Base-by-base conservation (phyloP, 2,329 filamentous ascomycete genomes). In the Ophiocordyceps camponoti-rufipedis region DNA sequence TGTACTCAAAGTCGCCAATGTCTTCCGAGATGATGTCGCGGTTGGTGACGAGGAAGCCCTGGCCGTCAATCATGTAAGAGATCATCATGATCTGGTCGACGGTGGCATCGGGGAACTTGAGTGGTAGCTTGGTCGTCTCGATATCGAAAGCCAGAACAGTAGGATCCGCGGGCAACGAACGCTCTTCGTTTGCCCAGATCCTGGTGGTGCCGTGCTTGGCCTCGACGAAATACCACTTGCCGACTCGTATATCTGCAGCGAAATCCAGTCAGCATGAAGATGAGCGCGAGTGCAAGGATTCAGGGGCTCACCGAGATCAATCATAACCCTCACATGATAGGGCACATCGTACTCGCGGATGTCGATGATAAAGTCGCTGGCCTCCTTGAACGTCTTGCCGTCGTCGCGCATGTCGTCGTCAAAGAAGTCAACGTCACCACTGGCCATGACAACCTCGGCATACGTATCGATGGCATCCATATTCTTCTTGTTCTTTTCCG, bases 21-120 rank as follows among this genome's bases (percentile, higher is more conserved):
- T 98, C 88, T 62, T 98, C 89, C 0, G 89, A 94, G 10, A 98
- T 87, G 49, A 98, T 94, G 59, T 96, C 88, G 56, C 93, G 79
- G 59, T 98, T 98, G 5, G 91, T 98, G 62, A 98, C 96, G 33
- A 98, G 70, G 55, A 96, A 98, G 5, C 91, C 91, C 63, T 94
- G 88, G 0, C 91, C 93, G 55, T 98, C 91, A 55, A 98, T 96
- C 93, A 98, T 98, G 68, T 98, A 98, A 31, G 93, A 98, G 61
- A 98, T 89, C 91, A 98, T 98, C 88, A 98, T 98, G 58, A 98
- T 82, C 60, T 94, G 89, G 64, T 98, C 91, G 50, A 94, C 81
- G 4, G 87, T 75, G 2, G 91, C 81, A 58, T 98, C 93, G 28
- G 91, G 93, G 54, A 98, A 98, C 62, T 98, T 98, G 46, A 98